Evolutionary conservation across 345 rosid genomes (phyloP).

Genomic region (Chamaenerion angustifolium): DNA sequence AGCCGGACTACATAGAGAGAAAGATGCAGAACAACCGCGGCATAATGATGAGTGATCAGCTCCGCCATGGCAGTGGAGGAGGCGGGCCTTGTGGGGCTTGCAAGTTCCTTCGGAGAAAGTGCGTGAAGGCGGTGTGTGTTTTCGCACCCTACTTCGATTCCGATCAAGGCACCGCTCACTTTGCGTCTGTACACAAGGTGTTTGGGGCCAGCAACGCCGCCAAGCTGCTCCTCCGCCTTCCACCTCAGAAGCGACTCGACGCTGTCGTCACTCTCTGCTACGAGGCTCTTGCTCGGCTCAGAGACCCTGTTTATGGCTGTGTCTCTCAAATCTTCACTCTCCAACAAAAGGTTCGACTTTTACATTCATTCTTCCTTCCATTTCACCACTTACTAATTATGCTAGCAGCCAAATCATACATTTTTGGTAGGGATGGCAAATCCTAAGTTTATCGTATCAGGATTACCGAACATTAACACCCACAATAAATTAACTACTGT

Average conservation of each 20-base stretch:
- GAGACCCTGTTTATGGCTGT: constrained; percentile 85
- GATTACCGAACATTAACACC: no score
- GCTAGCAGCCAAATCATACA: no score
- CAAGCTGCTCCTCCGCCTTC: constrained; percentile 56
- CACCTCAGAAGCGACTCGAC: constrained; percentile 52
- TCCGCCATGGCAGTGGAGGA: constrained; percentile 3
- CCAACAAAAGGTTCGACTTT: constrained; percentile 60
- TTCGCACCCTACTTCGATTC: constrained; percentile 85
- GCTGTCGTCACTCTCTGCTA: constrained; percentile 70
- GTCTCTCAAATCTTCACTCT: constrained; percentile 69
- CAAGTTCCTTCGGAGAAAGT: constrained; percentile 74
- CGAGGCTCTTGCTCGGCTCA: constrained; percentile 69
- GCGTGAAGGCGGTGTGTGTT: constrained; percentile 49
- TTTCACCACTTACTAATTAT: no score
- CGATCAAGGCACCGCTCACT: constrained; percentile 71
- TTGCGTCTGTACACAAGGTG: constrained; percentile 82
- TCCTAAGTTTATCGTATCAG: no score
- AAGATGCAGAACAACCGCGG: no score
- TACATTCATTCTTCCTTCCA: no score
- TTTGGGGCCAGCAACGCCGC: constrained; percentile 90
- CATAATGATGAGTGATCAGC: no score
- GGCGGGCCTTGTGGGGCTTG: constrained; percentile 80
- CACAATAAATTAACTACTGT: no score
- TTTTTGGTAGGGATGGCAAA: no score
- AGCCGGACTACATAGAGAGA: no score